These are phyloP conservation scores for Cudoniella acicularis DNA, from an alignment of 495 filamentous ascomycete genomes.

Conservation along the genomic window DNA sequence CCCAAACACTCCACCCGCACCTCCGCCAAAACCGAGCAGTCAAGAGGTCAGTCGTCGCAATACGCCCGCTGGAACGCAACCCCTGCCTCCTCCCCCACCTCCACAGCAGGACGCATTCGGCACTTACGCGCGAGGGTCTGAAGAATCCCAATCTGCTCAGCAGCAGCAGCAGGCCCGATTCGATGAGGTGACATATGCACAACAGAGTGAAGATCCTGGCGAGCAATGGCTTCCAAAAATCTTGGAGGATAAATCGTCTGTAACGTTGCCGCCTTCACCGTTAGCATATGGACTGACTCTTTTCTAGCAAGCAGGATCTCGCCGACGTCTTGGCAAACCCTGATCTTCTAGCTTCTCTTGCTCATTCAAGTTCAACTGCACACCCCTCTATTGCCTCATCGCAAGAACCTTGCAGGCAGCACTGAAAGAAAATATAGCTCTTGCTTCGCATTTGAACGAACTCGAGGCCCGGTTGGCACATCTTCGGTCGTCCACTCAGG, in stretches of 20 bases:
- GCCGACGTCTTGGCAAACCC: constrained; percentile 60
- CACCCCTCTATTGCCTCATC: constrained; percentile 57
- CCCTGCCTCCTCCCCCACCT: constrained; percentile 39
- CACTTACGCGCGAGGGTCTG: constrained; percentile 9
- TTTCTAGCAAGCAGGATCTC: constrained; percentile 54
- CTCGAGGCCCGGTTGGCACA: constrained; percentile 58
- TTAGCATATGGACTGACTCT: constrained; percentile 2
- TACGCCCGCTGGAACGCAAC: constrained; percentile 43
- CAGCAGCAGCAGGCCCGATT: constrained; percentile 17
- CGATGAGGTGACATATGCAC: constrained; percentile 10
- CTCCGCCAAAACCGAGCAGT: constrained; percentile 68
- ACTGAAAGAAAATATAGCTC: constrained; percentile 64
- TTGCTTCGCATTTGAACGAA: constrained; percentile 54
- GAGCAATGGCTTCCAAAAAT: constrained; percentile 65
- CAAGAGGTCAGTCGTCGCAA: constrained; percentile 66
- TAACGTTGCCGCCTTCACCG: constrained; percentile 10
- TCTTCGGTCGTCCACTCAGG: constrained; percentile 66
- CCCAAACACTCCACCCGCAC: constrained; percentile 59
- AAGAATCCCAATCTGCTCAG: constrained; percentile 9
- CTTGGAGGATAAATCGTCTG: constrained; percentile 73
- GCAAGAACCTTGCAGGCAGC: constrained; percentile 53
- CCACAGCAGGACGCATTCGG: constrained; percentile 31
- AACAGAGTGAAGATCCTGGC: constrained; percentile 40
- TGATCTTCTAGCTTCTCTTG: constrained; percentile 56
- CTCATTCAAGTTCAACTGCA: constrained; percentile 59